phyloP scores from a whole-genome alignment of 495 filamentous ascomycete species.

The Haplographium delicatum region DNA sequence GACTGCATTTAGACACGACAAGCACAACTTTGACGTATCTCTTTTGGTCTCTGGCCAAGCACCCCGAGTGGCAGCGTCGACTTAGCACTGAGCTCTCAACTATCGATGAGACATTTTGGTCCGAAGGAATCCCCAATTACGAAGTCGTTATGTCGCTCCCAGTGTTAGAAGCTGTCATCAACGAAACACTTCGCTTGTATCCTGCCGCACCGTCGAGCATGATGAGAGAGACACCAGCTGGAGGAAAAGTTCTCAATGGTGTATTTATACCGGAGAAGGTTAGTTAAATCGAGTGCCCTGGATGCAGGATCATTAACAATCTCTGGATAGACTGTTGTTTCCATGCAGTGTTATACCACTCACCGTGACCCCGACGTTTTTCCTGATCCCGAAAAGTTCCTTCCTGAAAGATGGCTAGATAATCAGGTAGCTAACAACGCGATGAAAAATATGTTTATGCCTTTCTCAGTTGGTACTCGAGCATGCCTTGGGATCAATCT shows the following conservation, averaged over 20 bases:
- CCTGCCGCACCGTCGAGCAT: neutral
- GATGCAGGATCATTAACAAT: neutral
- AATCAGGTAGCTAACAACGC: neutral
- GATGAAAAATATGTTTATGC: neutral
- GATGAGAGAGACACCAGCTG: neutral
- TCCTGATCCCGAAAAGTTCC: neutral
- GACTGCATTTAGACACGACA: constrained; percentile 27
- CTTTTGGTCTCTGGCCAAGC: constrained; percentile 19
- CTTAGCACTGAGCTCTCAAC: constrained; percentile 17
- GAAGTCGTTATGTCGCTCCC: neutral
- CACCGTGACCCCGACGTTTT: neutral
- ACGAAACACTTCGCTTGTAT: neutral
- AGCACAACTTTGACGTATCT: constrained; percentile 22
- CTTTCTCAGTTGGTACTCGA: neutral
- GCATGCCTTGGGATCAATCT: neutral
- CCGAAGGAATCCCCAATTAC: neutral
- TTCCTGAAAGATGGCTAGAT: neutral
- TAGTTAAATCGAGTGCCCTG: neutral
- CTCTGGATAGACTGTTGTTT: neutral
- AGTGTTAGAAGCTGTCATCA: neutral
- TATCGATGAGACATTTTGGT: neutral
- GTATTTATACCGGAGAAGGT: neutral
- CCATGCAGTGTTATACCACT: neutral
- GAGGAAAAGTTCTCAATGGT: neutral
- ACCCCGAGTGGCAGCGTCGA: constrained; percentile 22